phyloP scores from a whole-genome alignment of 352 stramenopile genomes.

The Globisporangium echinulatum region DNA sequence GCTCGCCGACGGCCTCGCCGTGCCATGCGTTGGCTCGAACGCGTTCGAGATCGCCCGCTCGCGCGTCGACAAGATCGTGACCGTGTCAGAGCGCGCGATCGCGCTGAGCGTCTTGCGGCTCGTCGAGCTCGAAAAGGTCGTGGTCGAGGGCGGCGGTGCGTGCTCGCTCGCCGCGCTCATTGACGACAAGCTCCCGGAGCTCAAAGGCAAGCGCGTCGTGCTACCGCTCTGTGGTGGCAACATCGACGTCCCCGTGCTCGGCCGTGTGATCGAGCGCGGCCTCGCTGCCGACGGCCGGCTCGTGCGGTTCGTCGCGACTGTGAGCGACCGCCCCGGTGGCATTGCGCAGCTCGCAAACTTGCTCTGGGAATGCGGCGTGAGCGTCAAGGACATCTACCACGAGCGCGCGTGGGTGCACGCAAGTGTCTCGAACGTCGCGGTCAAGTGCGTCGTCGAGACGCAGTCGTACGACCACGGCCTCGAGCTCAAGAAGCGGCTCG shows the following conservation, averaged over 20 bases:
- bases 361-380: slow-evolving; percentile 85
- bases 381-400: slow-evolving; percentile 97
- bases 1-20: slow-evolving; percentile 93
- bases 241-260: slow-evolving; percentile 95
- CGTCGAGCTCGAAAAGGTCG: slow-evolving; percentile 97
- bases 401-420: slow-evolving; percentile 94
- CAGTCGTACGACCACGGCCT: slow-evolving; percentile 91
- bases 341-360: slow-evolving; percentile 91
- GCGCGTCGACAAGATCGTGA: slow-evolving; percentile 93
- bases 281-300: slow-evolving; percentile 95
- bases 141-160: slow-evolving; percentile 94
- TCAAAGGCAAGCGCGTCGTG: slow-evolving; percentile 92
- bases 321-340: slow-evolving; percentile 93
- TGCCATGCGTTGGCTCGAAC: slow-evolving; percentile 92
- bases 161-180: slow-evolving; percentile 93
- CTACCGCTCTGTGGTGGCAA: slow-evolving; percentile 96
- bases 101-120: slow-evolving; percentile 94
- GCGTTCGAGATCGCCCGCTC: slow-evolving; percentile 91
- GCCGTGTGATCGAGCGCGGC: slow-evolving; percentile 94
- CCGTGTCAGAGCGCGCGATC: slow-evolving; percentile 93
- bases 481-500: slow-evolving; percentile 80
- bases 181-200: slow-evolving; percentile 90
- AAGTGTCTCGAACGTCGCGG: slow-evolving; percentile 92
- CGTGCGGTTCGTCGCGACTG: slow-evolving; percentile 94
- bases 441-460: slow-evolving; percentile 95